A percentile compares a stretch with the other conserved stretches of the same genome.
phyloP scores from a whole-genome alignment of 1,284 basidiomycete genomes.

The Omphalotus olearius region DNA sequence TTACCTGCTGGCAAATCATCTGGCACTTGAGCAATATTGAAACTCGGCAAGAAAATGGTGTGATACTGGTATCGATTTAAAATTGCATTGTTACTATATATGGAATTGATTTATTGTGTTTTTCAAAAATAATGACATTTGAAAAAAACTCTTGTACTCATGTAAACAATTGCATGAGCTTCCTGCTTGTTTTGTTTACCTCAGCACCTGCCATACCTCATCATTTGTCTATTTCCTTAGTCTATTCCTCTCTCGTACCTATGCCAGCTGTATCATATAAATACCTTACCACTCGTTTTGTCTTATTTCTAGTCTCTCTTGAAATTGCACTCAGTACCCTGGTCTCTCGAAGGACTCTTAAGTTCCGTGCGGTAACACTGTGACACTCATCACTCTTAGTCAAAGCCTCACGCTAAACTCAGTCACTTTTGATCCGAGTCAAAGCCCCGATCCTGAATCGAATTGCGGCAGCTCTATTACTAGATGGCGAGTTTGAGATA shows the following conservation, averaged over 20 bases:
- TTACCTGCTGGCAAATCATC: too few relatives aligned
- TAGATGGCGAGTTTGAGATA: too few relatives aligned
- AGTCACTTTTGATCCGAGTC: background rate
- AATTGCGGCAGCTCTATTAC: background rate
- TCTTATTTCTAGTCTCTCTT: background rate
- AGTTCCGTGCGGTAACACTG: background rate
- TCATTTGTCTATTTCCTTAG: too few relatives aligned
- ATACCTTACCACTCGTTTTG: background rate
- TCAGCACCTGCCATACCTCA: too few relatives aligned
- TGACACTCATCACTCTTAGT: background rate
- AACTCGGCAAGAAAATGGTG: too few relatives aligned
- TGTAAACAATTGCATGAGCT: background rate
- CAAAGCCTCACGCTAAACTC: too few relatives aligned
- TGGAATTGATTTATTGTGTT: background rate
- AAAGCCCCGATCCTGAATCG: background rate
- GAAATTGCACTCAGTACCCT: background rate
- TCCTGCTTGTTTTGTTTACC: background rate
- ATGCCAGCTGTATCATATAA: background rate
- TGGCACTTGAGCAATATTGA: too few relatives aligned
- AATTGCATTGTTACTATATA: background rate
- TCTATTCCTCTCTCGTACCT: too few relatives aligned
- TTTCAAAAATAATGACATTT: too few relatives aligned
- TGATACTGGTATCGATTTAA: background rate
- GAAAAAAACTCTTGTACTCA: too few relatives aligned
- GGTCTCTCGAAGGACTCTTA: background rate